These are phyloP conservation scores for Agaricales sp. DNA, from an alignment of 1,284 basidiomycete genomes.

Conservation along the genomic window DNA sequence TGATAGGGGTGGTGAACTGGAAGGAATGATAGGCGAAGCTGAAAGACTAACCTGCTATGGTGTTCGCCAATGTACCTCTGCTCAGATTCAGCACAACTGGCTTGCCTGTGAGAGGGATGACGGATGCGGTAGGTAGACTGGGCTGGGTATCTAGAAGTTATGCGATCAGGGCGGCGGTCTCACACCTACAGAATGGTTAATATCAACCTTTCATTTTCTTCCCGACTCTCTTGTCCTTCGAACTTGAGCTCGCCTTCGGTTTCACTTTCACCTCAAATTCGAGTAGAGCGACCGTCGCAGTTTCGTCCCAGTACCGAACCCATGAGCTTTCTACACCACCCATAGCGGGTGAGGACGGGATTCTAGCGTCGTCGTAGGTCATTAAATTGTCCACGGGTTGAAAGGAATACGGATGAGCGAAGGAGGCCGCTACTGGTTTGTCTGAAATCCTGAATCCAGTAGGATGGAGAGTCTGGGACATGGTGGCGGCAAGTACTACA, in stretches of 20 bases:
- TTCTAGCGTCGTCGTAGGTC: conserved; percentile 62
- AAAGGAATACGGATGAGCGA: conserved; percentile 81
- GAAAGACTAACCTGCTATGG: conserved; percentile 6
- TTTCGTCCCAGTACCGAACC: conserved; percentile 80
- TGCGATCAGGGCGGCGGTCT: no score
- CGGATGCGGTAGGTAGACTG: conserved; percentile 40
- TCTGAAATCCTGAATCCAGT: conserved; percentile 83
- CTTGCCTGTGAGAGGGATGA: conserved; percentile 63
- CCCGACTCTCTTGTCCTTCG: conserved; percentile 57
- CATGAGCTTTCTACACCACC: conserved; percentile 63
- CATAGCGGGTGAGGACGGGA: conserved; percentile 50
- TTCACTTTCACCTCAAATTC: conserved; percentile 70
- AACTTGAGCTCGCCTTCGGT: conserved; percentile 19
- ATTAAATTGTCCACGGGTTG: conserved; percentile 66
- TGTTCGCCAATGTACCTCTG: conserved; percentile 37
- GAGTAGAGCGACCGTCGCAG: conserved; percentile 54
- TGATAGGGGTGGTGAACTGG: no score
- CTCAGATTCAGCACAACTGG: conserved; percentile 68
- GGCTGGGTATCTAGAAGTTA: conserved; percentile 9
- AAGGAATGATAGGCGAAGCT: background rate
- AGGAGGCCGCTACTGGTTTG: conserved; percentile 78
- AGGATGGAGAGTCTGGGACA: conserved; percentile 77
- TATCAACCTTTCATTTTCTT: conserved; percentile 44
- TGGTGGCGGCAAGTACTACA: conserved; percentile 65
- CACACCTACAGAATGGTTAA: no score